Evolutionary conservation across 352 stramenopile genomes (phyloP).

Genomic region (Globisporangium echinulatum): DNA sequence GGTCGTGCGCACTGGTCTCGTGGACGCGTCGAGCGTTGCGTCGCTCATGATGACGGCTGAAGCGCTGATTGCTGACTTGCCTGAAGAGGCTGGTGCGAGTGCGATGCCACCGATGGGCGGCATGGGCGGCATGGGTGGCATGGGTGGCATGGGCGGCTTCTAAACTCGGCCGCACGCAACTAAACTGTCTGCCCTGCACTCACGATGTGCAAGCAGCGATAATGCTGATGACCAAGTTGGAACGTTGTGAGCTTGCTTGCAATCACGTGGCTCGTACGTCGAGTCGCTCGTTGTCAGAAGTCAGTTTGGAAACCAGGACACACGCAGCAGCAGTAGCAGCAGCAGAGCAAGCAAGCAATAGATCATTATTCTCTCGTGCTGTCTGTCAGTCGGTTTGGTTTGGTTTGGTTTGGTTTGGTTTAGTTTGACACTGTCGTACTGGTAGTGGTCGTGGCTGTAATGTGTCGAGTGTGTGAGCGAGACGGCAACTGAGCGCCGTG

Average conservation of each 20-base stretch:
- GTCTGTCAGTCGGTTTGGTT: too few relatives aligned
- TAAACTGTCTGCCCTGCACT: not conserved
- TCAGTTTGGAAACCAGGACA: constrained; percentile 11
- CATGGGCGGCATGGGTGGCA: constrained; percentile 70
- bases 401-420: too few relatives aligned
- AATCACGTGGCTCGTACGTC: too few relatives aligned
- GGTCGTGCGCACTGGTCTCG: constrained; percentile 97
- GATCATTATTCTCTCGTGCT: constrained; percentile 26
- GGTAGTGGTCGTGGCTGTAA: too few relatives aligned
- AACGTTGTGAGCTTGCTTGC: too few relatives aligned
- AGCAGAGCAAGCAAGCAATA: constrained; percentile 21
- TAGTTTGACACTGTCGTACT: too few relatives aligned
- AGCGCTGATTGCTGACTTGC: constrained; percentile 96
- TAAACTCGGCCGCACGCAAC: constrained; percentile 3
- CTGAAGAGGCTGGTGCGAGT: constrained; percentile 69
- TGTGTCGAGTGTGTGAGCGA: too few relatives aligned
- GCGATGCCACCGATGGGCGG: constrained; percentile 66
- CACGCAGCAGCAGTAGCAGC: too few relatives aligned
- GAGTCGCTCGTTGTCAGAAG: not conserved
- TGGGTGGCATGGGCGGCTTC: constrained; percentile 82
- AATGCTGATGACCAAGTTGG: too few relatives aligned
- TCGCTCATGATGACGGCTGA: constrained; percentile 99
- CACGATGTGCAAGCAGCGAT: not conserved
- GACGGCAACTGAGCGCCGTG: too few relatives aligned
- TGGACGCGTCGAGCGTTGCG: constrained; percentile 98